These are phyloP conservation scores for Setaria italica DNA, from an alignment of 202 grass and related monocot species.

Conservation along the genomic window DNA sequence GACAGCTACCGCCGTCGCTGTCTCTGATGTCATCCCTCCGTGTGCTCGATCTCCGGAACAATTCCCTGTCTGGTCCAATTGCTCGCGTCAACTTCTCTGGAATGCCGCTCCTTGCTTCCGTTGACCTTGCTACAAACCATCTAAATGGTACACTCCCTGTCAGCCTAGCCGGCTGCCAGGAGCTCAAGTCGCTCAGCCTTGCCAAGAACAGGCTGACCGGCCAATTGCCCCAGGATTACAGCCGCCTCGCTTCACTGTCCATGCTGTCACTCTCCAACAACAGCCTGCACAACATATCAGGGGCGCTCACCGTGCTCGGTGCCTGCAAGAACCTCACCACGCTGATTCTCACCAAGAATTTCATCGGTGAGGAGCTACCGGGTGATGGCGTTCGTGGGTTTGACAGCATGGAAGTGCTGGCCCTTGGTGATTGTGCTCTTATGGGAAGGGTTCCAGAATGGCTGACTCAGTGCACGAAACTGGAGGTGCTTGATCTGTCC, in stretches of 20 bases:
- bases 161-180: conserved; percentile 62
- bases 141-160: conserved; percentile 68
- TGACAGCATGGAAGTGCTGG: conserved; percentile 71
- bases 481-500: conserved; percentile 95
- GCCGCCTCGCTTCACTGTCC: conserved; percentile 60
- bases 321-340: conserved; percentile 78
- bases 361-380: conserved; percentile 73
- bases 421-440: conserved; percentile 80
- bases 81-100: conserved; percentile 68
- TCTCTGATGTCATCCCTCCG: conserved; percentile 56
- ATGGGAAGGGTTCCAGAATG: conserved; percentile 69
- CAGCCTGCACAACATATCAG: conserved; percentile 80
- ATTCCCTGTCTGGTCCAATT: conserved; percentile 71
- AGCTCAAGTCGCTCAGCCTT: conserved; percentile 79
- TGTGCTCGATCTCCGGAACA: conserved; percentile 84
- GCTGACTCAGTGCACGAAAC: conserved; percentile 62
- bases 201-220: conserved; percentile 83
- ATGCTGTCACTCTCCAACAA: conserved; percentile 91
- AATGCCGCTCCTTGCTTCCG: conserved; percentile 60
- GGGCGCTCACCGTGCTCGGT: conserved; percentile 52
- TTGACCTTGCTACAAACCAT: conserved; percentile 87
- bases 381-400: conserved; percentile 43
- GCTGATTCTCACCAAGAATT: conserved; percentile 90
- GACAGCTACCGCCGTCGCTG: conserved; percentile 63
- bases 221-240: conserved; percentile 59